phyloP scores from a whole-genome alignment of 495 filamentous ascomycete genomes.

The Trichocladium antarcticum region DNA sequence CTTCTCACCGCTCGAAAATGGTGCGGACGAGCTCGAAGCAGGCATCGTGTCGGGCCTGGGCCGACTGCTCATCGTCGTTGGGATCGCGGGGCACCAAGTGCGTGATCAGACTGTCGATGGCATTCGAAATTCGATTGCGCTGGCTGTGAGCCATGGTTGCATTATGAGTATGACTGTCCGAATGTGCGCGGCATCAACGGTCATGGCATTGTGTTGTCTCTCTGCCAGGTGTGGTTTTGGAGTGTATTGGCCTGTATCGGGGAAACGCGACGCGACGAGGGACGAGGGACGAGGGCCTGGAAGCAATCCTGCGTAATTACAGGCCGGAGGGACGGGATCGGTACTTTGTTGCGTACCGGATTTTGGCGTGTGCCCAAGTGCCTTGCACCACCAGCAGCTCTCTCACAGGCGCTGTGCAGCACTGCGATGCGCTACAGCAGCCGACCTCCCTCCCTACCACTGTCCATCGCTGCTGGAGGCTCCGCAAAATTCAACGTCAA shows the following conservation, averaged over 20 bases:
- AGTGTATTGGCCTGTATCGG: background rate
- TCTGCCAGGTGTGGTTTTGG: background rate
- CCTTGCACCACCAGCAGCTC: background rate
- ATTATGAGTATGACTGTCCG: conserved; percentile 23
- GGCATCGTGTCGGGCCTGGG: conserved; percentile 41
- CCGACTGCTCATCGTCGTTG: conserved; percentile 38
- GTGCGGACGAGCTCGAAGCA: conserved; percentile 41
- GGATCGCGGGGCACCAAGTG: conserved; percentile 42
- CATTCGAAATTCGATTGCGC: conserved; percentile 38
- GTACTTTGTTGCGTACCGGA: conserved; percentile 1
- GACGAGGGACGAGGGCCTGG: too few species aligned
- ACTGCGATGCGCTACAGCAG: too few species aligned
- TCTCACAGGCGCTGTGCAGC: background rate
- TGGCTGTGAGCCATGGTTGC: conserved; percentile 36
- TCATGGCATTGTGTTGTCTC: conserved; percentile 1
- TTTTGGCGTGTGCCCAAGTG: background rate
- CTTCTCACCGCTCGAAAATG: conserved; percentile 40
- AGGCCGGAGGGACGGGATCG: background rate
- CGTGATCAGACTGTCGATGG: conserved; percentile 47
- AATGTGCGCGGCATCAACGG: background rate
- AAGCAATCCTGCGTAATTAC: too few species aligned
- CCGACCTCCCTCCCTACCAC: too few species aligned
- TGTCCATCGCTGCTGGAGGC: conserved; percentile 1
- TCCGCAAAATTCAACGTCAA: conserved; percentile 23
- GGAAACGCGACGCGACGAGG: conserved; percentile 16